Percentiles rank a stretch among this genome's conserved stretches.
These are phyloP conservation scores for Paraconiothyrium sp. DNA, from an alignment of 2,329 filamentous ascomycete species.

Conservation along the genomic window DNA sequence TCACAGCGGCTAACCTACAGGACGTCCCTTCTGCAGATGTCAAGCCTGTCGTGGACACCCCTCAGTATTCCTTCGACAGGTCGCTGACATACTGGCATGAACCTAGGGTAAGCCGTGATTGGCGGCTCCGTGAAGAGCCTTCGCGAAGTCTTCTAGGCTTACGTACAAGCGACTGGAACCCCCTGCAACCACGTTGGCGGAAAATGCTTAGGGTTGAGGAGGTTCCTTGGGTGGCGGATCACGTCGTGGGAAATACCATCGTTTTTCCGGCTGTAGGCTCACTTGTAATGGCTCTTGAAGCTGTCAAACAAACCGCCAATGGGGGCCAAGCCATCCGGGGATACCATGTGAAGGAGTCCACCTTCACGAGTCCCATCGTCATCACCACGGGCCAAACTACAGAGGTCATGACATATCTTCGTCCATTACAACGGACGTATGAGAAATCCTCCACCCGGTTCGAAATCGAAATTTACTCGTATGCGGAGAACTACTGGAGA, in stretches of 20 bases:
- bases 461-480: no score
- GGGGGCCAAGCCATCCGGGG: no score
- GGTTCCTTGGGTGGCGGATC: conserved; percentile 34
- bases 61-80: conserved; percentile 36
- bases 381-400: no score
- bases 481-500: no score
- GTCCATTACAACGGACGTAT: no score
- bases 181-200: conserved; percentile 52
- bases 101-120: conserved; percentile 21
- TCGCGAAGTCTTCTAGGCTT: conserved; percentile 28
- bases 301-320: background rate
- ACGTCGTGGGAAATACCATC: conserved; percentile 26
- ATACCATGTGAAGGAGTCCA: no score
- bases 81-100: conserved; percentile 33
- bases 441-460: no score
- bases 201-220: conserved; percentile 48
- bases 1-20: background rate
- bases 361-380: no score
- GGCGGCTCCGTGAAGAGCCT: conserved; percentile 8
- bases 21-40: background rate
- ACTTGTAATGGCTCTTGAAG: background rate
- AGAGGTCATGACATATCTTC: no score
- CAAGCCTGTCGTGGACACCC: background rate
- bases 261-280: conserved; percentile 36
- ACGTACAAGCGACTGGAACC: conserved; percentile 31